phyloP scores from a whole-genome alignment of 208 protist genomes.

The Jaenimonas drosophilae region DNA sequence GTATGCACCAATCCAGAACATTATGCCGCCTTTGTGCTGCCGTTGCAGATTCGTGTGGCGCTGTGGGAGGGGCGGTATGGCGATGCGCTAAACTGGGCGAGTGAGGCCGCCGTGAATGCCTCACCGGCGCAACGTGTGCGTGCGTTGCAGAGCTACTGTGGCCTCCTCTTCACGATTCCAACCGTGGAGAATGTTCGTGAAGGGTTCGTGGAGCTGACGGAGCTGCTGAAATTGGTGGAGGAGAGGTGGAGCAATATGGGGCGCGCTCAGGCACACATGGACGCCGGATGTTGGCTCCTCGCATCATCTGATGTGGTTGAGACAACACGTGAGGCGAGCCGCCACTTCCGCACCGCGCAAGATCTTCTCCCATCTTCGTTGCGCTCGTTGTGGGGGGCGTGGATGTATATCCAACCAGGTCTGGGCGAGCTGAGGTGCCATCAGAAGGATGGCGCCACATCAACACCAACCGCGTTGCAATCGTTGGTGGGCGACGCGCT shows the following conservation, averaged over 20 bases:
- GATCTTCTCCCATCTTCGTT: constrained; percentile 22
- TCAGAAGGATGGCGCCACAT: constrained; percentile 7
- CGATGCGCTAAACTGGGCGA: constrained; percentile 10
- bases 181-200: not conserved
- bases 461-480: constrained; percentile 12
- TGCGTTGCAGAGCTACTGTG: too few relatives aligned
- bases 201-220: not conserved
- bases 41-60: constrained; percentile 12
- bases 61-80: constrained; percentile 14
- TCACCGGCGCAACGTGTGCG: too few relatives aligned
- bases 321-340: constrained; percentile 20
- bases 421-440: constrained; percentile 46
- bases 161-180: too few relatives aligned
- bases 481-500: constrained; percentile 32
- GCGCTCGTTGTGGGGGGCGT: constrained; percentile 26
- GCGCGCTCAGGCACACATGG: constrained; percentile 9
- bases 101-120: constrained; percentile 4
- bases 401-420: constrained; percentile 52
- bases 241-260: constrained; percentile 5
- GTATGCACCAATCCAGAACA: constrained; percentile 8
- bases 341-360: constrained; percentile 34
- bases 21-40: constrained; percentile 9
- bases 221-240: not conserved
- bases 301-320: constrained; percentile 14
- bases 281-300: constrained; percentile 24